Conservation (phyloP, 495 filamentous ascomycete genomes). For the Recurvomyces mirabilis region DNA sequence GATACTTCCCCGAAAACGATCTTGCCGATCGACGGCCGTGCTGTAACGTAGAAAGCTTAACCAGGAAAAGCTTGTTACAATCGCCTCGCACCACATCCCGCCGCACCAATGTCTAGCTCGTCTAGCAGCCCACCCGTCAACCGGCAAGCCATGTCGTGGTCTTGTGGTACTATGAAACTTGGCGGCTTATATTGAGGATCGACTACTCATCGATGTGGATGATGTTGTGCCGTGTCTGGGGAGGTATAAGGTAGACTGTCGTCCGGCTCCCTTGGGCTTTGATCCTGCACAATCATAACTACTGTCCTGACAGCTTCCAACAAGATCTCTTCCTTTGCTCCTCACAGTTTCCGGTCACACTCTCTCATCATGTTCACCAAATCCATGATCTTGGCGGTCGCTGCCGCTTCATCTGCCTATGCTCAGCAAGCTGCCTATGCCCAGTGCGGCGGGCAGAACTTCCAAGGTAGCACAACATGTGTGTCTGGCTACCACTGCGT, state of each 20-base stretch:
- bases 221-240: too few species aligned
- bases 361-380: constrained; percentile 17
- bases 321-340: neutral
- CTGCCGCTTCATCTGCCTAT: constrained; percentile 6
- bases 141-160: constrained; percentile 1
- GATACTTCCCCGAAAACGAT: constrained; percentile 5
- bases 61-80: neutral
- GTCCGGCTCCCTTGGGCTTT: too few species aligned
- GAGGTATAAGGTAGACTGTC: too few species aligned
- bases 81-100: neutral
- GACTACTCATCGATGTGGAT: too few species aligned
- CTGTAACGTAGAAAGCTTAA: constrained; percentile 7
- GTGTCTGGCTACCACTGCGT: constrained; percentile 13
- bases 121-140: neutral
- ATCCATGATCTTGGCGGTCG: constrained; percentile 8
- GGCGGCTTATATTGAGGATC: too few species aligned
- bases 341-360: constrained; percentile 8
- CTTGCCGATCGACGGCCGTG: constrained; percentile 1
- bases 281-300: too few species aligned
- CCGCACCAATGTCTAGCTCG: constrained; percentile 1
- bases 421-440: constrained; percentile 10
- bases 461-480: constrained; percentile 16
- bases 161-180: neutral
- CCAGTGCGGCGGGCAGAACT: constrained; percentile 21
- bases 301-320: too few species aligned